phyloP scores from a whole-genome alignment of 129 eudicot genomes.

The Mikania micrantha region DNA sequence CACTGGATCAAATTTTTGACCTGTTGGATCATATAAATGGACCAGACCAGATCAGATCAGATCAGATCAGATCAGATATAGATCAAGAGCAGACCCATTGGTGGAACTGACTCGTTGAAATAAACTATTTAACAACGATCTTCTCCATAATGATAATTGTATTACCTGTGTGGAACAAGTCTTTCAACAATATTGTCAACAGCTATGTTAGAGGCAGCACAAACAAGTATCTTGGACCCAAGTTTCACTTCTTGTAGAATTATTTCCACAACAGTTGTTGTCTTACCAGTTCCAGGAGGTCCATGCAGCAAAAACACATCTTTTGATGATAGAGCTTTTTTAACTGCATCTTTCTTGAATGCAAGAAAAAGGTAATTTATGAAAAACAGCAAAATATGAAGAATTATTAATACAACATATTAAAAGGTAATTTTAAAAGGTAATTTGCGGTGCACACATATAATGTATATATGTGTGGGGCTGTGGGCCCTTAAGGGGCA shows the following conservation, averaged over 20 bases:
- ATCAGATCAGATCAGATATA: neutral
- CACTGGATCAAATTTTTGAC: neutral
- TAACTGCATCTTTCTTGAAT: slow-evolving; percentile 81
- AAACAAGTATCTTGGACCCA: slow-evolving; percentile 95
- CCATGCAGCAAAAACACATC: slow-evolving; percentile 93
- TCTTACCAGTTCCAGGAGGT: slow-evolving; percentile 99
- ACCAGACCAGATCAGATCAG: too few relatives aligned
- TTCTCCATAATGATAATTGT: neutral
- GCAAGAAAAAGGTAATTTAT: neutral
- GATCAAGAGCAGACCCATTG: neutral
- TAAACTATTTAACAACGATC: neutral
- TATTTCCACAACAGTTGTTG: slow-evolving; percentile 93
- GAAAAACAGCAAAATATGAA: neutral
- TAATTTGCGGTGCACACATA: too few relatives aligned
- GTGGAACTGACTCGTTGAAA: neutral
- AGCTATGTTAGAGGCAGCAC: slow-evolving; percentile 98
- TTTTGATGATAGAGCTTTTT: slow-evolving; percentile 86
- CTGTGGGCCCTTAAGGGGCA: too few relatives aligned
- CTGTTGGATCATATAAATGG: neutral
- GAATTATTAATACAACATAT: neutral
- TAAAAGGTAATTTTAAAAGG: too few relatives aligned
- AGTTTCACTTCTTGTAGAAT: slow-evolving; percentile 95
- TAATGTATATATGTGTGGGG: too few relatives aligned
- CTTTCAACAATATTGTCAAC: slow-evolving; percentile 98
- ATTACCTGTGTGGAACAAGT: slow-evolving; percentile 87